Percentiles rank a stretch among this genome's conserved stretches.
Conservation (phyloP, 2,329 filamentous ascomycete genomes). For the Alternaria rosae region DNA sequence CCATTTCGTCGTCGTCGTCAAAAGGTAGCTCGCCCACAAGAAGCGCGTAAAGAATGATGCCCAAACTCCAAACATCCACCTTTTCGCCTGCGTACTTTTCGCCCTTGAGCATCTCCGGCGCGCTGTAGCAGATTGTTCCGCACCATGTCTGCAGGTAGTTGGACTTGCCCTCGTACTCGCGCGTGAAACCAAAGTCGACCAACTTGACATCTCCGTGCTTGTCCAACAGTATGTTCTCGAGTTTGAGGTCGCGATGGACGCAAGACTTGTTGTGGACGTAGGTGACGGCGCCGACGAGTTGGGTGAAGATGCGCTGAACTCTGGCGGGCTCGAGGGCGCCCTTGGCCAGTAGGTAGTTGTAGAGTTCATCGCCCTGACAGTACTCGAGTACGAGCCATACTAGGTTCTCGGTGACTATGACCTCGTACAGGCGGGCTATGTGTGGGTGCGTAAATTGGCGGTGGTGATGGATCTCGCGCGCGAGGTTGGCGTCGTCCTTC, state of each 20-base stretch:
- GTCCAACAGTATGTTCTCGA: conserved; percentile 95
- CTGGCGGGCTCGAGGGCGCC: conserved; percentile 84
- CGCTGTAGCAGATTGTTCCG: conserved; percentile 96
- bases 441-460: conserved; percentile 97
- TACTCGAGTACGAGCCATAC: conserved; percentile 98
- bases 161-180: conserved; percentile 93
- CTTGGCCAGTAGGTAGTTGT: conserved; percentile 90
- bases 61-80: conserved; percentile 94
- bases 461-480: conserved; percentile 97
- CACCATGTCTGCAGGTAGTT: conserved; percentile 98
- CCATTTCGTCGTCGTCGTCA: conserved; percentile 91
- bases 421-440: conserved; percentile 95
- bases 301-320: conserved; percentile 94
- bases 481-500: conserved; percentile 93
- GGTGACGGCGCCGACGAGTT: conserved; percentile 90
- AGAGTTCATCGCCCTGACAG: conserved; percentile 94
- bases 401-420: conserved; percentile 92
- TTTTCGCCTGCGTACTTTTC: conserved; percentile 98
- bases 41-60: conserved; percentile 83
- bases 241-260: conserved; percentile 94
- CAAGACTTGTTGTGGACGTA: conserved; percentile 96
- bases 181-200: conserved; percentile 96
- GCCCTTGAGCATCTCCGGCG: conserved; percentile 97
- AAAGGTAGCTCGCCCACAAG: conserved; percentile 89
- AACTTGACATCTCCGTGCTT: conserved; percentile 97